A percentile compares a stretch with the other conserved stretches of the same genome.
Conservation (phyloP, 2,329 filamentous ascomycete genomes). For the Beauveria asiatica region DNA sequence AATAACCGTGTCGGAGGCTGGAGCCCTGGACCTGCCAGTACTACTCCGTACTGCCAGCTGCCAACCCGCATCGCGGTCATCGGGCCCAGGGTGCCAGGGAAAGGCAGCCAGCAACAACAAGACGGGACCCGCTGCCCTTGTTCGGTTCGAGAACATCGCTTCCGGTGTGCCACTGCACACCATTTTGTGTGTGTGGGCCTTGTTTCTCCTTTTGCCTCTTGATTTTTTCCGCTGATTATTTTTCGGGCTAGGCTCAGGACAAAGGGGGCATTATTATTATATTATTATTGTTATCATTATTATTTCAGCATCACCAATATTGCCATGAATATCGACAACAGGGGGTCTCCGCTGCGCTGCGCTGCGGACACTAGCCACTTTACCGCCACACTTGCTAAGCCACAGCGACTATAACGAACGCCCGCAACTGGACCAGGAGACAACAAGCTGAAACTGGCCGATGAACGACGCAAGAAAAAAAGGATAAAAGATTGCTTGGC, state of each 20-base stretch:
- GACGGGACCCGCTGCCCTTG: constrained; percentile 7
- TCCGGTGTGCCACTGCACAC: constrained; percentile 1
- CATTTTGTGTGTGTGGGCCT: neutral
- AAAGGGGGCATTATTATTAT: neutral
- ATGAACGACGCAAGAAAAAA: neutral
- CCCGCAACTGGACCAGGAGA: neutral
- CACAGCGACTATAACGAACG: neutral
- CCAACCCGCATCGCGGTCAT: constrained; percentile 3
- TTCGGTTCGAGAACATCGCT: constrained; percentile 11
- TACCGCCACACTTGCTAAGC: neutral
- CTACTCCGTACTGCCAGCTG: neutral
- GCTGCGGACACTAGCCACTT: neutral
- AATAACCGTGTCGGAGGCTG: neutral
- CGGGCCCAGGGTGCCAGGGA: neutral
- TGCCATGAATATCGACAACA: no score
- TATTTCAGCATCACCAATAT: no score
- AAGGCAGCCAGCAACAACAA: neutral
- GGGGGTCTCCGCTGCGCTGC: neutral
- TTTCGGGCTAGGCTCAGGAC: neutral
- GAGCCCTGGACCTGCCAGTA: neutral
- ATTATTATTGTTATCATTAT: neutral
- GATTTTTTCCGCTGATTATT: neutral
- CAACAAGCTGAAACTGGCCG: neutral
- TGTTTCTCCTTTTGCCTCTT: neutral
- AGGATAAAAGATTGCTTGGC: neutral